Conservation (phyloP, 345 rosid species). For the Camelina sativa region DNA sequence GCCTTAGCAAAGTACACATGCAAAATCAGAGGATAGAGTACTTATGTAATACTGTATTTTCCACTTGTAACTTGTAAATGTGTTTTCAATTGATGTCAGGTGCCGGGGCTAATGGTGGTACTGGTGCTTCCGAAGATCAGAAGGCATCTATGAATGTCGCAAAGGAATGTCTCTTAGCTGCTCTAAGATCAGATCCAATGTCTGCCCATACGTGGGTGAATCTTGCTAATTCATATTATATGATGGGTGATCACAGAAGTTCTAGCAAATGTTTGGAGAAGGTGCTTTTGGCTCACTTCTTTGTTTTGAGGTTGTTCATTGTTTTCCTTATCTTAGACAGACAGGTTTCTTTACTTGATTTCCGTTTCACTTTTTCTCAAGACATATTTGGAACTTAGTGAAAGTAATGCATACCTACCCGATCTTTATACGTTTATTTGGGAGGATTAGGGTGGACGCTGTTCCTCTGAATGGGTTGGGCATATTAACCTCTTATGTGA, state of each 20-base stretch:
- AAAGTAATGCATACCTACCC: slow-evolving; percentile 27
- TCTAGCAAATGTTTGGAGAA: slow-evolving; percentile 98
- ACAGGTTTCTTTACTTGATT: slow-evolving; percentile 34
- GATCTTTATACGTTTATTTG: slow-evolving; percentile 2
- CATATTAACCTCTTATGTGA: slow-evolving; percentile 5
- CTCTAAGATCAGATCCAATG: slow-evolving; percentile 78
- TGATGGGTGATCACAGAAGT: slow-evolving; percentile 81
- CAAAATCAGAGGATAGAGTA: slow-evolving; percentile 1
- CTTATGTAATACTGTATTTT: neutral
- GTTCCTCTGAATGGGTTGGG: slow-evolving; percentile 2
- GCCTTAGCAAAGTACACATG: slow-evolving; percentile 22
- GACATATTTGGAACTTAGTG: slow-evolving; percentile 19
- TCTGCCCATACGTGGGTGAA: slow-evolving; percentile 90
- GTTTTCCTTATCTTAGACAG: slow-evolving; percentile 47
- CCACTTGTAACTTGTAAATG: slow-evolving; percentile 13
- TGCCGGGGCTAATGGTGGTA: slow-evolving; percentile 81
- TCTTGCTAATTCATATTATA: slow-evolving; percentile 80
- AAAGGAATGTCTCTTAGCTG: slow-evolving; percentile 78
- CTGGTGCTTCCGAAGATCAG: slow-evolving; percentile 62
- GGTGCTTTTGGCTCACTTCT: slow-evolving; percentile 77
- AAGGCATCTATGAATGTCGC: slow-evolving; percentile 70
- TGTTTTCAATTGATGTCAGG: slow-evolving; percentile 51
- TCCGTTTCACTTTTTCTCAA: slow-evolving; percentile 27
- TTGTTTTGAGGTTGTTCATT: slow-evolving; percentile 60
- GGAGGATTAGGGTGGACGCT: slow-evolving; percentile 6